A percentile compares a stretch with the other conserved stretches of the same genome.
phyloP scores from a whole-genome alignment of 2,329 filamentous ascomycete species.

The Pseudogymnoascus sp. region DNA sequence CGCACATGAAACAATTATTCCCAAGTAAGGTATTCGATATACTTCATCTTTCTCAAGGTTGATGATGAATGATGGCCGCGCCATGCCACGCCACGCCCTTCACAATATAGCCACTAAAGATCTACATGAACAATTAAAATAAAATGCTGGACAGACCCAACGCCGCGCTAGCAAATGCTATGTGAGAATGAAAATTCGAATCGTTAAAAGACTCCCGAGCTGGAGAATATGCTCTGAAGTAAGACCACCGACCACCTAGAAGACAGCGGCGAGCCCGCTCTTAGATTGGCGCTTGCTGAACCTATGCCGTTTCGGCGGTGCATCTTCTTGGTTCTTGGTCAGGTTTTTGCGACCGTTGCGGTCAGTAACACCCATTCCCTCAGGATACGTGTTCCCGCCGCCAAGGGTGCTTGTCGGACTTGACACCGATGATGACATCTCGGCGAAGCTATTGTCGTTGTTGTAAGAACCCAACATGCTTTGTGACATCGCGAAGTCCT shows the following conservation, averaged over 20 bases:
- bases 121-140: conserved; percentile 7
- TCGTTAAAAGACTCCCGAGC: not conserved
- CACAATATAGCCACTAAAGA: not conserved
- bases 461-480: conserved; percentile 58
- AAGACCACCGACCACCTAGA: conserved; percentile 39
- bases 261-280: conserved; percentile 84
- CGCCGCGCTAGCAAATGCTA: conserved; percentile 9
- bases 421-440: conserved; percentile 63
- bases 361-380: conserved; percentile 44
- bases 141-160: conserved; percentile 7
- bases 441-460: conserved; percentile 57
- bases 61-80: not conserved
- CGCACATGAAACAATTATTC: conserved; percentile 4
- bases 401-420: conserved; percentile 66
- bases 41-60: not conserved
- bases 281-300: conserved; percentile 94
- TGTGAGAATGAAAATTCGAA: conserved; percentile 6
- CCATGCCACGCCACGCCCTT: not conserved
- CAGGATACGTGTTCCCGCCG: conserved; percentile 37
- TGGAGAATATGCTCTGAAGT: not conserved
- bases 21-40: conserved; percentile 7
- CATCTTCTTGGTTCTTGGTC: conserved; percentile 47
- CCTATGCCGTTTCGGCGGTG: conserved; percentile 46
- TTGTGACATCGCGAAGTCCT: conserved; percentile 73
- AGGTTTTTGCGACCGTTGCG: conserved; percentile 49